Conservation (phyloP, 305 asterid genomes). For the Fraxinus greggii region DNA sequence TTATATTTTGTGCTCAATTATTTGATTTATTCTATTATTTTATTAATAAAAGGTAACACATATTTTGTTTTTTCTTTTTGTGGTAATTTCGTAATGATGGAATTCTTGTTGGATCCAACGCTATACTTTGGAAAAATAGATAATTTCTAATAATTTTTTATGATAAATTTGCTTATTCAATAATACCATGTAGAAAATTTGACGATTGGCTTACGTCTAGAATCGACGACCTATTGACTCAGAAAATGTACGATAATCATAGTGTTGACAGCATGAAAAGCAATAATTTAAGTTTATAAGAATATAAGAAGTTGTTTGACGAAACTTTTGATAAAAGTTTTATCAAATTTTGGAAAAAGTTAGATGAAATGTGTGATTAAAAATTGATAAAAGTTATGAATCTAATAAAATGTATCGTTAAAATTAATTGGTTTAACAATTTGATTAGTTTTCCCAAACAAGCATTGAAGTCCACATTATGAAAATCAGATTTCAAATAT, state of each 20-base stretch:
- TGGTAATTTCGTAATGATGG: neutral
- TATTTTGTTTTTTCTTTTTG: neutral
- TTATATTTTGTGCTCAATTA: neutral
- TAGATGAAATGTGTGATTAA: no score
- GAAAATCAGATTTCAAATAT: neutral
- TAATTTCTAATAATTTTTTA: neutral
- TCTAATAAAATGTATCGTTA: no score
- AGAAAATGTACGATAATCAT: neutral
- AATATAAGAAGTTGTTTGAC: no score
- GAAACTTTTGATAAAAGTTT: no score
- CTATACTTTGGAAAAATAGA: neutral
- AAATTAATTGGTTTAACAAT: no score
- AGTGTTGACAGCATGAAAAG: neutral
- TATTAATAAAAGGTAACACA: neutral
- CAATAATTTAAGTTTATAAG: neutral
- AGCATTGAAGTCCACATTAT: neutral
- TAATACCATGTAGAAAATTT: neutral
- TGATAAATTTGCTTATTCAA: neutral
- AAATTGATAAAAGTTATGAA: no score
- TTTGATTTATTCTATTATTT: neutral
- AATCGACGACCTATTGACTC: neutral
- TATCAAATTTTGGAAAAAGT: no score
- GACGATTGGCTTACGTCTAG: neutral
- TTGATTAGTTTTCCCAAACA: no score
- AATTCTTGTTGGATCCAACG: neutral